Evolutionary conservation across 2,329 filamentous ascomycete genomes (phyloP).

Genomic region (Talaromyces atroroseus): DNA sequence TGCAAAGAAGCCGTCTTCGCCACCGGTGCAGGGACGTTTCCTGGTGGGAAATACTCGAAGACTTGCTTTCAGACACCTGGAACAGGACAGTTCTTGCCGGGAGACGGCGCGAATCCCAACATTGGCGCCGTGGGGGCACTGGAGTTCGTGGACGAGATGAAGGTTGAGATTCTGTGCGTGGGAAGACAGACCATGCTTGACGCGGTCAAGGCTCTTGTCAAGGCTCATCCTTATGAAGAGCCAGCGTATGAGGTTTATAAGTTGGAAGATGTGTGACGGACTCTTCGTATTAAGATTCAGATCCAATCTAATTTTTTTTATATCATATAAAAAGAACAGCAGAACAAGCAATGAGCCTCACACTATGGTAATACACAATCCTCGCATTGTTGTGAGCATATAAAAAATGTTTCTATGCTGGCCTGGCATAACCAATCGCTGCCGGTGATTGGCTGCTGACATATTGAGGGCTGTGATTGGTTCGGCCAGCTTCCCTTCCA

Average conservation of each 20-base stretch:
- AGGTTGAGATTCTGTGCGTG: constrained; percentile 40
- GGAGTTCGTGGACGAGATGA: constrained; percentile 39
- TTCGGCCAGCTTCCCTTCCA: constrained; percentile 19
- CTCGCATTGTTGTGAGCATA: background rate
- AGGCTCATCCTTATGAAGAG: constrained; percentile 44
- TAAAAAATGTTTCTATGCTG: background rate
- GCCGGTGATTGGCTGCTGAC: constrained; percentile 9
- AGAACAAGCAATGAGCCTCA: background rate
- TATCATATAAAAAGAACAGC: background rate
- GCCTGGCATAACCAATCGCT: background rate
- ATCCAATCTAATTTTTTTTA: background rate
- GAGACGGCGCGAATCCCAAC: constrained; percentile 34
- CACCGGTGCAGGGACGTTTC: constrained; percentile 38
- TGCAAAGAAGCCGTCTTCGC: constrained; percentile 41
- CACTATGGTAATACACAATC: background rate
- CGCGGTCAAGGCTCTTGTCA: constrained; percentile 37
- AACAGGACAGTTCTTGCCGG: constrained; percentile 39
- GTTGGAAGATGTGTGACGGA: constrained; percentile 33
- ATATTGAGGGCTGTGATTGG: constrained; percentile 33
- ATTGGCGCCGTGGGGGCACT: constrained; percentile 36
- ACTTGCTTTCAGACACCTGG: constrained; percentile 37
- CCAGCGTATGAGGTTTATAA: constrained; percentile 42
- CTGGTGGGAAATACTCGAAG: constrained; percentile 37
- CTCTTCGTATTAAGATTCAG: background rate
- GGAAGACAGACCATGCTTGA: constrained; percentile 32